Conservation (phyloP, 2,329 filamentous ascomycete genomes). For the Fusarium coicis region DNA sequence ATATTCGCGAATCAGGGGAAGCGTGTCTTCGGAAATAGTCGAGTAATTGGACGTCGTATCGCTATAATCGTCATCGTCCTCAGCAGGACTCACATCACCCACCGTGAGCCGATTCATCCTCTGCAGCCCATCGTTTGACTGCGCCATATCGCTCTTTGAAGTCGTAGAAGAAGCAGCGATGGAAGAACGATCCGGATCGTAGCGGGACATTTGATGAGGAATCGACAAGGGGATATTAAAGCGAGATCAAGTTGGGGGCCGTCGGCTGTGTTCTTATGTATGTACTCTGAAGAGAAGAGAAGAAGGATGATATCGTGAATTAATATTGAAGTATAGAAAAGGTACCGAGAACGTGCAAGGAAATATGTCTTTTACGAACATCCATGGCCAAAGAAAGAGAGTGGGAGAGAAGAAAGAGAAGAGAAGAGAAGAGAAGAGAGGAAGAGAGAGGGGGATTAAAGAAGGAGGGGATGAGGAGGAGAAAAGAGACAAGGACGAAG, state of each 20-base stretch:
- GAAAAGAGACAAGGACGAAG: constrained; percentile 6
- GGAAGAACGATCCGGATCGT: constrained; percentile 12
- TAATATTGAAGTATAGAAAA: background rate
- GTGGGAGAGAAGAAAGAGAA: background rate
- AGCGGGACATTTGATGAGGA: constrained; percentile 26
- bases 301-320: background rate
- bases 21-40: constrained; percentile 49
- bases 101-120: constrained; percentile 16
- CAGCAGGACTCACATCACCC: constrained; percentile 28
- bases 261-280: background rate
- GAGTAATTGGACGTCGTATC: constrained; percentile 49
- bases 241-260: background rate
- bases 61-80: constrained; percentile 41
- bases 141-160: constrained; percentile 9
- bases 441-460: background rate
- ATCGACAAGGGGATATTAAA: constrained; percentile 22
- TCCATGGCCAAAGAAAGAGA: constrained; percentile 20
- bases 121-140: constrained; percentile 12
- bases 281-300: background rate
- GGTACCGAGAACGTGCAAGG: background rate
- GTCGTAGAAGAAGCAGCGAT: constrained; percentile 15
- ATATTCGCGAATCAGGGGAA: constrained; percentile 49
- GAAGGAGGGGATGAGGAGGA: background rate
- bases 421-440: background rate
- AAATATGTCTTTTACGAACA: background rate